Conservation (phyloP, 163 green algal genomes). For the Scenedesmus sp. region DNA sequence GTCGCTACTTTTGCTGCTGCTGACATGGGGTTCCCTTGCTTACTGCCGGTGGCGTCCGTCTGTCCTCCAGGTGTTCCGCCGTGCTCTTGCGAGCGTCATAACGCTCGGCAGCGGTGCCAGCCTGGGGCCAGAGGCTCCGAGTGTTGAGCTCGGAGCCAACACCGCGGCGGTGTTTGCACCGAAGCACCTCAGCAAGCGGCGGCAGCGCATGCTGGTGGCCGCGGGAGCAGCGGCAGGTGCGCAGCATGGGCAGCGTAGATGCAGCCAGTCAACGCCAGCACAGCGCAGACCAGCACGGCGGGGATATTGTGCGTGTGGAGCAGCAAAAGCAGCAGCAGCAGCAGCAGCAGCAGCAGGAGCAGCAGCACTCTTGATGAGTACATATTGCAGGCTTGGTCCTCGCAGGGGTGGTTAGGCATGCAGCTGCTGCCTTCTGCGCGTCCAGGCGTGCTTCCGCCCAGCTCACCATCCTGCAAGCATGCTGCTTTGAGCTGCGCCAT, state of each 20-base stretch:
- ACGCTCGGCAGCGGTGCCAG: constrained; percentile 87
- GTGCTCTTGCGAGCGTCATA: constrained; percentile 79
- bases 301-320: no score
- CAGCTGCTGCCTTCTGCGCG: no score
- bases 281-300: no score
- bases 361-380: no score
- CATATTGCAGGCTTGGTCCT: no score
- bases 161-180: constrained; percentile 69
- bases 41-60: neutral
- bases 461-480: no score
- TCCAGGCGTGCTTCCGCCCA: no score
- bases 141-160: constrained; percentile 92
- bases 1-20: no score
- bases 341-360: no score
- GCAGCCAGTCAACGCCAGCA: no score
- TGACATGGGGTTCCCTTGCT: neutral
- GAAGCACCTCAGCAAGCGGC: constrained; percentile 68
- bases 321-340: no score
- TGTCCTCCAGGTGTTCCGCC: constrained; percentile 68
- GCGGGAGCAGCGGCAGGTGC: constrained; percentile 75
- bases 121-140: constrained; percentile 94
- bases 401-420: no score
- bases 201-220: constrained; percentile 77
- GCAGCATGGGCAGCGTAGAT: neutral
- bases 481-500: neutral